These are phyloP conservation scores for Ceratobasidium papillatum DNA, from an alignment of 1,284 basidiomycete genomes.

Conservation along the genomic window DNA sequence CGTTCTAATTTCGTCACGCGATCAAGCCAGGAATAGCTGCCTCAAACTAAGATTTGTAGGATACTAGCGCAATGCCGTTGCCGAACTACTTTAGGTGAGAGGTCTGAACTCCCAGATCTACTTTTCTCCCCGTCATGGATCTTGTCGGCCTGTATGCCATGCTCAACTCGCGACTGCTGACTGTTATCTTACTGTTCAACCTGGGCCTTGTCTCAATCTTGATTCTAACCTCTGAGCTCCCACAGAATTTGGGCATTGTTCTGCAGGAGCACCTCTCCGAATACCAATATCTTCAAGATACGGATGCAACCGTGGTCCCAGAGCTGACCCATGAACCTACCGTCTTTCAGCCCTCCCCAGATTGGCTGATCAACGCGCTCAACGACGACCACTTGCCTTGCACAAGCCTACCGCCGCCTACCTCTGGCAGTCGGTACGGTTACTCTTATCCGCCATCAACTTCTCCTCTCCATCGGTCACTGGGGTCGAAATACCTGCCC, in stretches of 20 bases:
- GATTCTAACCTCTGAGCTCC: slow-evolving; percentile 16
- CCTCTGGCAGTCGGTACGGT: not conserved
- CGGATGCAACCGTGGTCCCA: not conserved
- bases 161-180: slow-evolving; percentile 25
- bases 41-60: not conserved
- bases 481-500: slow-evolving; percentile 16
- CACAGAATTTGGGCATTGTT: not conserved
- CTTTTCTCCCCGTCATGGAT: slow-evolving; percentile 11
- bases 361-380: slow-evolving; percentile 24
- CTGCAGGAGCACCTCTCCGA: slow-evolving; percentile 12
- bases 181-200: slow-evolving; percentile 10
- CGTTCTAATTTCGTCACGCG: slow-evolving; percentile 35
- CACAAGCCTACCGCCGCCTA: slow-evolving; percentile 3
- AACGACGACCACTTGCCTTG: slow-evolving; percentile 29
- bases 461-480: not conserved
- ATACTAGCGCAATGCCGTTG: not conserved
- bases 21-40: slow-evolving; percentile 27
- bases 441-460: slow-evolving; percentile 27
- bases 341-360: slow-evolving; percentile 19
- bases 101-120: not conserved
- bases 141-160: not conserved
- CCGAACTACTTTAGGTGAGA: not conserved
- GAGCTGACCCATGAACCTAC: not conserved
- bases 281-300: not conserved
- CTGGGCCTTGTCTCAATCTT: slow-evolving; percentile 4